Percentiles rank a stretch among this genome's conserved stretches.
These are phyloP conservation scores for Pseudogymnoascus sp. DNA, from an alignment of 2,329 filamentous ascomycete genomes.

Conservation along the genomic window DNA sequence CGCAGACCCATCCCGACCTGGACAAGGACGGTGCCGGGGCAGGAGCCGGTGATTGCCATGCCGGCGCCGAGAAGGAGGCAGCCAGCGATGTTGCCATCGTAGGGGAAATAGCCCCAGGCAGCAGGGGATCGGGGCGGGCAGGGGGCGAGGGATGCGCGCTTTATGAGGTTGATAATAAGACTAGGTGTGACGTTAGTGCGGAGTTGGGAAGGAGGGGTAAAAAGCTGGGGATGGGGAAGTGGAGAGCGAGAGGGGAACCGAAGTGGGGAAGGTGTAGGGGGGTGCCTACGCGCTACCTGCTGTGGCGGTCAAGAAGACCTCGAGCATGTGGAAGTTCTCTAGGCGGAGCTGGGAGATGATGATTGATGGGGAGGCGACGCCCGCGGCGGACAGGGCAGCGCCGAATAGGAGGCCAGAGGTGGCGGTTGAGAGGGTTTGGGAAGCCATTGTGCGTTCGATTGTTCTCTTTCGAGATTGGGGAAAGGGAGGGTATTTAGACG, in stretches of 20 bases:
- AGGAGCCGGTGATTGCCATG: conserved; percentile 57
- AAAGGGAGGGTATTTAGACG: neutral
- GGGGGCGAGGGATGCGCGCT: neutral
- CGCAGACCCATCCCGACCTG: conserved; percentile 48
- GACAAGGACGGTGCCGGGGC: conserved; percentile 55
- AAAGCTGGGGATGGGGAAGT: conserved; percentile 38
- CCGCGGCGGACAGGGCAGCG: conserved; percentile 49
- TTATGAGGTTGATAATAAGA: neutral
- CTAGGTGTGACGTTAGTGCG: neutral
- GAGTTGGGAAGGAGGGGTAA: conserved; percentile 28
- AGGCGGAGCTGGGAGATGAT: conserved; percentile 54
- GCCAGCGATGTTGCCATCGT: conserved; percentile 59
- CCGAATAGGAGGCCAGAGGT: conserved; percentile 52
- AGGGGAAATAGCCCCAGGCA: conserved; percentile 39
- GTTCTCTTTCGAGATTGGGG: neutral
- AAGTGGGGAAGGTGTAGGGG: conserved; percentile 8
- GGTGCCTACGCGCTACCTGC: conserved; percentile 50
- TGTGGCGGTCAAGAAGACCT: conserved; percentile 54
- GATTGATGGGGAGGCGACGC: conserved; percentile 50
- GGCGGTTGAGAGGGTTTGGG: conserved; percentile 25
- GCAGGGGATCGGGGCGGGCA: conserved; percentile 41
- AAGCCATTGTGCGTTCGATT: neutral
- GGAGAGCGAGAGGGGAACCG: conserved; percentile 24
- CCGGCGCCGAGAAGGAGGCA: conserved; percentile 54
- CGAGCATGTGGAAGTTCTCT: conserved; percentile 56